Base-by-base conservation (phyloP, 306 rosid genomes). In the Cyclanthera cordifolia region DNA sequence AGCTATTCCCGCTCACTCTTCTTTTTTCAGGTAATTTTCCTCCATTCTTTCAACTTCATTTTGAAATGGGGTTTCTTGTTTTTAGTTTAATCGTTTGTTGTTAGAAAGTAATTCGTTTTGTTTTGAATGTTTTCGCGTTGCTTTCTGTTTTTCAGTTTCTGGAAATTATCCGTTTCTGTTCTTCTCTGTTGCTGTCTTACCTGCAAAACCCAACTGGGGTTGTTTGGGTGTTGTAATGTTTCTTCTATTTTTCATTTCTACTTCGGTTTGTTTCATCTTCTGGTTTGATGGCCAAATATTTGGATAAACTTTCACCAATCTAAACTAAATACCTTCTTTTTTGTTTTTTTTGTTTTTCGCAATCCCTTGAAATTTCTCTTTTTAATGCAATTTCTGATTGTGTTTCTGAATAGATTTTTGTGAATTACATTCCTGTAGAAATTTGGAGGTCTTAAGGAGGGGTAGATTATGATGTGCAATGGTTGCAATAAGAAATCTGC, bases 401-500 rank as follows among this genome's bases (percentile, higher is more conserved):
- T 21, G 32, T 21, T 61, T 55, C 63, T 55, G 41, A 55, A 55
- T 14, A 25, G 27, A 13, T 25, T 21, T 7, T 21, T 39, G 30
- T 2, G 13, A 21, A 61, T 37, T 61, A 32, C 6, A 39, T 63
- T 39, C 20, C 20, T 63, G 69, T 63, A 63, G 69, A 20, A 20
- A 20, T 41, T 63, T 13, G 49, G 51, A 67, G 54, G 67, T 30
- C 50, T 43, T 32, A 32, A 39, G 47, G 58, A 50, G 53, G 63
- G 52, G 11, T 32, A 19, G 76, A 67, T 59, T 76, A 76, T 79
- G 81, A 86, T 86, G 93, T 90, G 93, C 79, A 81, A 82, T 72
- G 87, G 88, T 78, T 76, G 90, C 4, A 80, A 78, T 81, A 78
- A 68, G 76, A 78, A 85, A 49, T 84, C 89, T 69, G 57, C 79